A percentile compares a stretch with the other conserved stretches of the same genome.
phyloP scores from a whole-genome alignment of 1,284 basidiomycete genomes.

The Sanghuangporus baumii region DNA sequence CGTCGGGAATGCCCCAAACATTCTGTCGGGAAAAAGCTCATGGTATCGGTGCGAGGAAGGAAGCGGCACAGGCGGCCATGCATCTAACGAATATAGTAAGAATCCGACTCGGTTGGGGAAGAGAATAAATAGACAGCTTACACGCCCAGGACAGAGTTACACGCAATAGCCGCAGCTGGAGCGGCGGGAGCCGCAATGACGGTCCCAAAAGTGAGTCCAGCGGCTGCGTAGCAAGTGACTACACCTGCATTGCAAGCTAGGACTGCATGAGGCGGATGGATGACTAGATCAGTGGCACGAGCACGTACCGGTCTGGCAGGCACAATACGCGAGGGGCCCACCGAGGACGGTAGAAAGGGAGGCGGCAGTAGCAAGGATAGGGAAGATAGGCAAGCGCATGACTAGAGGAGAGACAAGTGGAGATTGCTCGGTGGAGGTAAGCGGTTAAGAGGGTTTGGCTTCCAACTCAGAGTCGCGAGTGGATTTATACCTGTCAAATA shows the following conservation, averaged over 20 bases:
- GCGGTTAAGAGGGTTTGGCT: no score
- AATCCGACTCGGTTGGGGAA: background rate
- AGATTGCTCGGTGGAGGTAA: no score
- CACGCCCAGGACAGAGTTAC: conserved; percentile 45
- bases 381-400: no score
- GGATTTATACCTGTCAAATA: no score
- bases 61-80: conserved; percentile 20
- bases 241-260: conserved; percentile 48
- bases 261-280: background rate
- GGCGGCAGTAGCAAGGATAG: no score
- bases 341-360: no score
- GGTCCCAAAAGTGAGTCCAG: conserved; percentile 46
- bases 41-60: conserved; percentile 26
- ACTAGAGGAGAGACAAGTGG: no score
- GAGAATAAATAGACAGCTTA: background rate
- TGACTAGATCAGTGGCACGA: background rate
- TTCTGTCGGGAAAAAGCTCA: conserved; percentile 12
- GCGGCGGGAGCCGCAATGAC: conserved; percentile 34
- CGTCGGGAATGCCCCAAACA: background rate
- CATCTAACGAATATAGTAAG: conserved; percentile 14
- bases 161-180: conserved; percentile 42
- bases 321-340: no score
- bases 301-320: background rate
- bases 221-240: conserved; percentile 48
- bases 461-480: no score